Base-by-base conservation (phyloP, 768 basidiomycete genomes). In the Amanita thiersii region DNA sequence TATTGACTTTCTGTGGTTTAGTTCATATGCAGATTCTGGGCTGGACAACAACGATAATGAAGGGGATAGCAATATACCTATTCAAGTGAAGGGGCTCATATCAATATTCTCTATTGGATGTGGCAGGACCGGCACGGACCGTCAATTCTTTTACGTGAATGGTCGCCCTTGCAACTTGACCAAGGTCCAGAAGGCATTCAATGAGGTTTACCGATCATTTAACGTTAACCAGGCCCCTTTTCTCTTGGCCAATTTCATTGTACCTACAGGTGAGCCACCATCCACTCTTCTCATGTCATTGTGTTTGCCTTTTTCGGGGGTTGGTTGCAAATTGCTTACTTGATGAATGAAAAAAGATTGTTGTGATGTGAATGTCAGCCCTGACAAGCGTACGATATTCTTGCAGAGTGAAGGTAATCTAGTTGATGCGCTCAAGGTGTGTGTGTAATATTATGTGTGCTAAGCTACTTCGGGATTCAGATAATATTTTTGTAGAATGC, bases 321-420 rank as follows among this genome's bases (percentile, higher is more conserved):
- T 4, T 34, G 20, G n/a, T 20, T 32, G 15, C 19, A 19, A 2
- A 25, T 23, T 15, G 14, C 19, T 10, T 11, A 21, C 23, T 17
- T 32, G 18, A 8, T 5, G 6, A 7, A 9, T 14, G 5, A 17
- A 11, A 40, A 4, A 47, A 92, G 89, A 80, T 43, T 66, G 77
- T 0, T 87, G 79, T 52, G 96, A 99, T 55, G 79, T 99, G 53
- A 99, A 99, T 47, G 86, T 98, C 45, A 88, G 81, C 47, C 94
- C 96, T 0, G 96, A 98, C 64, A 99, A 98, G 55, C 74, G 94
- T n/a, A 93, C 90, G 0, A 85, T 98, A 26, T 81, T 96, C 38
- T 54, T 99, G 8, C 91, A 97, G 51, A 81, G 81, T 56, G 94
- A 99, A 57, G 70, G 68, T 8, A 84, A 83, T 46, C 61, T 99